A percentile compares a stretch with the other conserved stretches of the same genome.
phyloP scores from a whole-genome alignment of 768 basidiomycete species.

The Suillus weaverae region DNA sequence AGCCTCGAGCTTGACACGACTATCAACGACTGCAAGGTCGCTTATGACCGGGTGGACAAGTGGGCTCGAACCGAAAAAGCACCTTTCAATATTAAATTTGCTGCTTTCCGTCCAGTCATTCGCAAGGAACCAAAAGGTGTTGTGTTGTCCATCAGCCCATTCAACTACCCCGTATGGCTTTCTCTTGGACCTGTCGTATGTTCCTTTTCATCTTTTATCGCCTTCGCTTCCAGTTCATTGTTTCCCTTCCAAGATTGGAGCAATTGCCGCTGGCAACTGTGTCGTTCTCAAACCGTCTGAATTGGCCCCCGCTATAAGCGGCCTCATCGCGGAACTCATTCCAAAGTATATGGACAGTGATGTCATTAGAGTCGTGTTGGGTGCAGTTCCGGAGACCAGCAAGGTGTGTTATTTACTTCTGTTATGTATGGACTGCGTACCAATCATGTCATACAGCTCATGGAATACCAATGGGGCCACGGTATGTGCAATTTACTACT shows the following conservation, averaged over 20 bases:
- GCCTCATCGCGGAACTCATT: slow-evolving; percentile 64
- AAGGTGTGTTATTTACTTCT: slow-evolving; percentile 34
- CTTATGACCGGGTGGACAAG: slow-evolving; percentile 64
- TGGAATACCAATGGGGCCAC: slow-evolving; percentile 70
- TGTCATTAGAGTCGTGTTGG: slow-evolving; percentile 67
- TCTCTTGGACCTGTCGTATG: slow-evolving; percentile 58
- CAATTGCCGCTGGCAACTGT: slow-evolving; percentile 78
- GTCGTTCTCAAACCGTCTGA: slow-evolving; percentile 80
- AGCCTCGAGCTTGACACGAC: slow-evolving; percentile 64
- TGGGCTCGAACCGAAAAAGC: slow-evolving; percentile 71
- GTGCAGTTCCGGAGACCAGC: slow-evolving; percentile 63
- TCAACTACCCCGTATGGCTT: slow-evolving; percentile 74
- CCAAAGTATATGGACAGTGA: slow-evolving; percentile 75
- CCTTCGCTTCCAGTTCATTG: not conserved
- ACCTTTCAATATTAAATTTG: slow-evolving; percentile 54
- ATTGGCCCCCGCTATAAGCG: slow-evolving; percentile 50
- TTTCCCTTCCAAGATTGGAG: slow-evolving; percentile 47
- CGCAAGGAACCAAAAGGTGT: slow-evolving; percentile 79
- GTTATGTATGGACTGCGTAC: not conserved
- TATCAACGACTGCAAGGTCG: slow-evolving; percentile 53
- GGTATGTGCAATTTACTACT: slow-evolving; percentile 33
- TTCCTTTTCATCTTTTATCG: slow-evolving; percentile 1
- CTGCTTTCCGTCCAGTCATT: slow-evolving; percentile 60
- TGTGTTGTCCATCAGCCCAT: slow-evolving; percentile 67
- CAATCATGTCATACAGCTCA: slow-evolving; percentile 42